A percentile compares a stretch with the other conserved stretches of the same genome.
Conservation (phyloP, 2,329 filamentous ascomycete genomes). For the Pseudogymnoascus destructans region DNA sequence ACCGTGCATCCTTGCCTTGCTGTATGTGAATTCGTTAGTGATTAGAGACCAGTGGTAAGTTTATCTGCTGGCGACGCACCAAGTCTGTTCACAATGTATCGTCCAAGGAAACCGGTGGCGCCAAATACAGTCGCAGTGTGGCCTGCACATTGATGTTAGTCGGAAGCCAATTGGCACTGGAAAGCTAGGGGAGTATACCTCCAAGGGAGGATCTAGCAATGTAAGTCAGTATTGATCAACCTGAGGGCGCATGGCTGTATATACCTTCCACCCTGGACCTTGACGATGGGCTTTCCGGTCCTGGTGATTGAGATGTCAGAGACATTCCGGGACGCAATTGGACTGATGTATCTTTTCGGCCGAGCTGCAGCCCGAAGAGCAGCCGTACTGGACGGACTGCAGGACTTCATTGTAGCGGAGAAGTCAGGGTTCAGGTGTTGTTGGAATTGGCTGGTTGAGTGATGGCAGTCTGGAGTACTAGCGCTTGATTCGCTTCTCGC, state of each 20-base stretch:
- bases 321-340: slow-evolving; percentile 38
- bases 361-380: slow-evolving; percentile 44
- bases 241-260: slow-evolving; percentile 23
- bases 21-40: slow-evolving; percentile 30
- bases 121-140: slow-evolving; percentile 97
- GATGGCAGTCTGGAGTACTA: slow-evolving; percentile 7
- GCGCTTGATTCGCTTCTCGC: slow-evolving; percentile 9
- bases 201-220: slow-evolving; percentile 61
- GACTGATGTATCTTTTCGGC: slow-evolving; percentile 33
- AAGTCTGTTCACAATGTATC: slow-evolving; percentile 94
- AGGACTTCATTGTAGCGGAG: slow-evolving; percentile 27
- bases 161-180: slow-evolving; percentile 17
- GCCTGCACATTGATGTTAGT: slow-evolving; percentile 38
- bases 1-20: slow-evolving; percentile 91
- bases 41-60: not conserved
- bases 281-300: slow-evolving; percentile 90
- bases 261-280: slow-evolving; percentile 79
- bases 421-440: slow-evolving; percentile 8
- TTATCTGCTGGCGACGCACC: slow-evolving; percentile 36
- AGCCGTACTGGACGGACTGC: slow-evolving; percentile 36
- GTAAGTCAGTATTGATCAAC: not conserved
- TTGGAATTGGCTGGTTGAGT: slow-evolving; percentile 1
- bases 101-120: slow-evolving; percentile 86
- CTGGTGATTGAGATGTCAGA: slow-evolving; percentile 88
- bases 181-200: slow-evolving; percentile 41